phyloP scores from a whole-genome alignment of 2,329 filamentous ascomycete genomes.

The Penicillium sp. region DNA sequence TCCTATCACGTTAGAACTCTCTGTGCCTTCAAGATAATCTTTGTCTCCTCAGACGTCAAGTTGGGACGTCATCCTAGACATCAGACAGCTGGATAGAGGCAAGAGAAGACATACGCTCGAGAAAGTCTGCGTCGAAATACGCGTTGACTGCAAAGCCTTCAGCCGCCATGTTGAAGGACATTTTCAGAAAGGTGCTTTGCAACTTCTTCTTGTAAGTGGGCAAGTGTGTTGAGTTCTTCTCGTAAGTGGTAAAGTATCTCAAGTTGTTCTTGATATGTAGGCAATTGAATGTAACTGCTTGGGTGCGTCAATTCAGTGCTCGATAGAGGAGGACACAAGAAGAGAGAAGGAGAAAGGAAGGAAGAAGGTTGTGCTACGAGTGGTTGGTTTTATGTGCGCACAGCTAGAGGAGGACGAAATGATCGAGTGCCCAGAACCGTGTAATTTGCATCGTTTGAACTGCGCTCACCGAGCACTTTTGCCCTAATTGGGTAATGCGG shows the following conservation, averaged over 20 bases:
- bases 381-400: no score
- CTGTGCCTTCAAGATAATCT: not conserved
- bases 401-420: not conserved
- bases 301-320: not conserved
- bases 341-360: not conserved
- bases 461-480: not conserved
- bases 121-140: not conserved
- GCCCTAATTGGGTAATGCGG: not conserved
- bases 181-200: not conserved
- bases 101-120: not conserved
- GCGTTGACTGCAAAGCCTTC: not conserved
- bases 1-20: not conserved
- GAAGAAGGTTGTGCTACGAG: no score
- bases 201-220: not conserved
- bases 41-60: not conserved
- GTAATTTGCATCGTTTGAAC: not conserved
- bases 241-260: not conserved
- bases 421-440: not conserved
- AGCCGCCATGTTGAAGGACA: not conserved
- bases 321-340: not conserved
- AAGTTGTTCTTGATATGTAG: not conserved
- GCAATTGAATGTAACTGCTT: not conserved
- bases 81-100: not conserved
- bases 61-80: not conserved
- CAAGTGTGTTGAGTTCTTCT: not conserved